A percentile compares a stretch with the other conserved stretches of the same genome.
Evolutionary conservation across 2,329 filamentous ascomycete genomes (phyloP).

Genomic region (Tolypocladium pustulatum): DNA sequence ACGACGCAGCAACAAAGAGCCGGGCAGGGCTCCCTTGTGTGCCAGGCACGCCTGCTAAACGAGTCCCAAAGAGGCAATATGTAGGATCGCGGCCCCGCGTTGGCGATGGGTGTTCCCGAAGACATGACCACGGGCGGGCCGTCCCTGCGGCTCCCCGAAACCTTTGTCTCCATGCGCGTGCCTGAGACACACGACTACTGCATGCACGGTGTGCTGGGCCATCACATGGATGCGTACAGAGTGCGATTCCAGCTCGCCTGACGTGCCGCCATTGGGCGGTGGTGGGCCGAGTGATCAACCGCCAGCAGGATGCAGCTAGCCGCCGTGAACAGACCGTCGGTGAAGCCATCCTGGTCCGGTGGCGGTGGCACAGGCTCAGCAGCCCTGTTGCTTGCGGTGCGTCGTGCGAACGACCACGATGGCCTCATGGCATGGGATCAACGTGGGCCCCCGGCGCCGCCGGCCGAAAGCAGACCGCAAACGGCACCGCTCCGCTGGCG

Average conservation of each 20-base stretch:
- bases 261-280: conserved; percentile 5
- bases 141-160: conserved; percentile 3
- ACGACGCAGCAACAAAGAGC: neutral
- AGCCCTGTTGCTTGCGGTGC: neutral
- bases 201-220: neutral
- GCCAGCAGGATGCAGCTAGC: conserved; percentile 9
- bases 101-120: neutral
- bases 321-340: conserved; percentile 11
- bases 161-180: conserved; percentile 3
- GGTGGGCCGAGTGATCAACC: conserved; percentile 8
- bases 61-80: neutral
- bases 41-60: neutral
- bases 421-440: neutral
- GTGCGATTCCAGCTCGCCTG: neutral
- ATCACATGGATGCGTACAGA: conserved; percentile 2
- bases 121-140: neutral
- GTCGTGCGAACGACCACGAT: neutral
- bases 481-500: neutral
- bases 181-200: conserved; percentile 3
- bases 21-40: neutral
- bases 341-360: conserved; percentile 6
- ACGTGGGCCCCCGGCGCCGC: neutral
- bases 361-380: conserved; percentile 2
- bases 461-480: neutral
- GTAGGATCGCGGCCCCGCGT: neutral